Base-by-base conservation (phyloP, 306 rosid species). In the Amphicarpaea edgeworthii region DNA sequence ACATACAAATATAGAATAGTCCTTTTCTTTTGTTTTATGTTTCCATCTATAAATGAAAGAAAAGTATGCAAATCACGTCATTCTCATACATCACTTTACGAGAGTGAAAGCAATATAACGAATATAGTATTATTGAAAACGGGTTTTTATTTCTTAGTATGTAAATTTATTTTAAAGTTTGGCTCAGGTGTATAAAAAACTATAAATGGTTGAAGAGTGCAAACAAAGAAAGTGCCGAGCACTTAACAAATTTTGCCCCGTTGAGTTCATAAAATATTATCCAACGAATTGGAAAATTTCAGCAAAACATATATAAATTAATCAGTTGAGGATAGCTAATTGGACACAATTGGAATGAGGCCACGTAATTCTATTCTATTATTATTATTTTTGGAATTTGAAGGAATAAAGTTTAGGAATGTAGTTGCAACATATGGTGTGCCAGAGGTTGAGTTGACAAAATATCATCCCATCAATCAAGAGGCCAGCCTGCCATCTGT, bases 401-500 rank as follows among this genome's bases (percentile, higher is more conserved):
- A 73, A 60, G 47, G n/a, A 30, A 60, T 5, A 75, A 50, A 50
- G 40, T 21, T 11, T 55, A 10, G 0, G 32, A 54, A 21, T 9
- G 7, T 9, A 5, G 11, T 30, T 75, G 15, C 12, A 57, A 40
- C 57, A 77, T 34, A 77, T 42, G 46, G 19, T 61, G 15, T 62
- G 46, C 15, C 46, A 17, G 67, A 62, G 49, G 78, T 41, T 71
- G 30, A 41, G 51, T 72, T 62, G 59, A 71, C 73, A 32, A 34
- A 46, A 20, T 15, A 7, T 45, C 20, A 53, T 12, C 34, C 30
- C 32, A n/a, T 26, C 64, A 9, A 45, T 23, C 41, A 49, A 61
- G 72, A 12, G 38, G 20, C 53, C 72, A 37, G 3, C 42, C 17
- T 49, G 28, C 30, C 72, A 41, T 34, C 65, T 59, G 3, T 42